Evolutionary conservation across 495 filamentous ascomycete species (phyloP).

Genomic region (Halenospora varia): DNA sequence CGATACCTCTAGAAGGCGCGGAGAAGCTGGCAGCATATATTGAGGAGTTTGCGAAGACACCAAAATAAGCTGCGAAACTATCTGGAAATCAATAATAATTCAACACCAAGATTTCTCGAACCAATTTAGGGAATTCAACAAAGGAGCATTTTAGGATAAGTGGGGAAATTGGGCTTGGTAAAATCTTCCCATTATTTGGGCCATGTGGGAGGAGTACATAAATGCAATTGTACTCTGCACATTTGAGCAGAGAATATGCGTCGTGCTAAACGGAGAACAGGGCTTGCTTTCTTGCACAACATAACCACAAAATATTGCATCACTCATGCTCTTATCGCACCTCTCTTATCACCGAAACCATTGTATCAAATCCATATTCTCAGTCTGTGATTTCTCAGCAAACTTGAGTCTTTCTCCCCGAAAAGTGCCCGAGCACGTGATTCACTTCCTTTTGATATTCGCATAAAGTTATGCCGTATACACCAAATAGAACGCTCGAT

Average conservation of each 20-base stretch:
- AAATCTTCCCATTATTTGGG: too few species aligned
- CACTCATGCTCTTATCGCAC: background rate
- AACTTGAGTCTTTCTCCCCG: background rate
- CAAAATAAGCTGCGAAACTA: background rate
- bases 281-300: too few species aligned
- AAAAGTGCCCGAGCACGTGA: background rate
- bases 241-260: too few species aligned
- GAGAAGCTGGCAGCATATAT: conserved; percentile 58
- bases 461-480: too few species aligned
- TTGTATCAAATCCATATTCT: background rate
- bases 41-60: conserved; percentile 44
- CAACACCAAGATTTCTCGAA: background rate
- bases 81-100: background rate
- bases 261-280: too few species aligned
- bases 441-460: background rate
- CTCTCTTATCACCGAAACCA: background rate
- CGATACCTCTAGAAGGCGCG: conserved; percentile 51
- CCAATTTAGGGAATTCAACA: background rate
- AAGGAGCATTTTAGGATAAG: too few species aligned
- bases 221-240: too few species aligned
- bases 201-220: too few species aligned
- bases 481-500: too few species aligned
- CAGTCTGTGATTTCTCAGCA: background rate
- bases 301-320: background rate
- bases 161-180: too few species aligned